These are phyloP conservation scores for Pluteus cervinus DNA, from an alignment of 768 basidiomycete genomes.

Conservation along the genomic window DNA sequence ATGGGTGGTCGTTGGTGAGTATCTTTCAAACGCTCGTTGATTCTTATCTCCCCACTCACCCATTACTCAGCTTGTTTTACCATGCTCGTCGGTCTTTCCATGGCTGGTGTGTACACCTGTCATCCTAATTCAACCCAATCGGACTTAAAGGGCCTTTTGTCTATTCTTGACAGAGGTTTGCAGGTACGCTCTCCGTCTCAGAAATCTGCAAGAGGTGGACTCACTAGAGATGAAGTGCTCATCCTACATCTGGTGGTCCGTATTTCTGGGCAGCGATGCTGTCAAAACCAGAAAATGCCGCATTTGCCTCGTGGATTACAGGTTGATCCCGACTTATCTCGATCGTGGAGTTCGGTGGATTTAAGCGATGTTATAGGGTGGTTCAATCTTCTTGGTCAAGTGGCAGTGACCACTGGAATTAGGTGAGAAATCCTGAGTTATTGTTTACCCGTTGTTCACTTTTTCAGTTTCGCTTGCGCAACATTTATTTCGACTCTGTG, in stretches of 20 bases:
- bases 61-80: conserved; percentile 50
- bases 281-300: conserved; percentile 46
- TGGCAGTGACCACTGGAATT: conserved; percentile 73
- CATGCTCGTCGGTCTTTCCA: conserved; percentile 64
- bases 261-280: conserved; percentile 84
- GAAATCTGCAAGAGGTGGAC: neutral
- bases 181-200: conserved; percentile 24
- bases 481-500: conserved; percentile 61
- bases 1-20: conserved; percentile 57
- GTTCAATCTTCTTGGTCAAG: conserved; percentile 73
- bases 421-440: conserved; percentile 36
- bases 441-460: neutral
- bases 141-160: neutral
- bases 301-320: conserved; percentile 69
- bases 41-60: neutral
- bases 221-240: conserved; percentile 39
- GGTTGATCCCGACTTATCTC: conserved; percentile 23
- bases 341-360: neutral
- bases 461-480: conserved; percentile 53
- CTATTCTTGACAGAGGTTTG: conserved; percentile 33
- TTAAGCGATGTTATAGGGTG: conserved; percentile 32
- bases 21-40: conserved; percentile 2
- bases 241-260: conserved; percentile 68
- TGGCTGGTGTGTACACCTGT: conserved; percentile 49
- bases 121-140: neutral